A percentile compares a stretch with the other conserved stretches of the same genome.
phyloP scores from a whole-genome alignment of 2,329 filamentous ascomycete species.

The Pyricularia pennisetigena region DNA sequence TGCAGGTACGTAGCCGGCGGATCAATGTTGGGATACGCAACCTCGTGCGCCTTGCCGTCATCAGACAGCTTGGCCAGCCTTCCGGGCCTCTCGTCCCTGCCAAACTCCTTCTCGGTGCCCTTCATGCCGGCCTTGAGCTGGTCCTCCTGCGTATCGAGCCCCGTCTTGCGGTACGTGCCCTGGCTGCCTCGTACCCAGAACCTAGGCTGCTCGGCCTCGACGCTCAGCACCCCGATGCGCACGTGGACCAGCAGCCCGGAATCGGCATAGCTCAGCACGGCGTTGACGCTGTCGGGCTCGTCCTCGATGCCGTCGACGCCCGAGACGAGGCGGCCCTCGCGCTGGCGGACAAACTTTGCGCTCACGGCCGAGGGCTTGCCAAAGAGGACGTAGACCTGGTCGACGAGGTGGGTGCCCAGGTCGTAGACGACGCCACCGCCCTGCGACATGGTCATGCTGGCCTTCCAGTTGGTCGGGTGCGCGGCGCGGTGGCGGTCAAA shows the following conservation, averaged over 20 bases:
- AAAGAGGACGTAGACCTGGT: constrained; percentile 54
- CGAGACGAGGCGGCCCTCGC: constrained; percentile 31
- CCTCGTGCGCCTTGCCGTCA: constrained; percentile 38
- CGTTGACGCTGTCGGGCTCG: constrained; percentile 49
- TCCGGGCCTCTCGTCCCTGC: constrained; percentile 49
- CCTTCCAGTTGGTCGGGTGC: constrained; percentile 55
- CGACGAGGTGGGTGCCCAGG: constrained; percentile 63
- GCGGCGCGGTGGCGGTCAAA: constrained; percentile 65
- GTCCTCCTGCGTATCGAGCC: constrained; percentile 66
- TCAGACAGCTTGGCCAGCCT: constrained; percentile 44
- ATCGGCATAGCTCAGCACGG: constrained; percentile 54
- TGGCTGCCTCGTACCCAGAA: constrained; percentile 70
- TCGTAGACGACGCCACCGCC: constrained; percentile 64
- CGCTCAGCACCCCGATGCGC: constrained; percentile 59
- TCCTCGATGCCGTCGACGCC: constrained; percentile 24
- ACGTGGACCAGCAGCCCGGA: constrained; percentile 55
- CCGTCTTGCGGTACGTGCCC: constrained; percentile 64
- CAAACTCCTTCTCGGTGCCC: constrained; percentile 54
- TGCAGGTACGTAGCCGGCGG: constrained; percentile 57
- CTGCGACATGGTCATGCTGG: constrained; percentile 39
- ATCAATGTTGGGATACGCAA: constrained; percentile 45
- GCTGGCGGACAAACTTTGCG: constrained; percentile 57
- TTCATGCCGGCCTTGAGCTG: constrained; percentile 56
- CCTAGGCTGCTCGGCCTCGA: constrained; percentile 58
- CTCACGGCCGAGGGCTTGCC: constrained; percentile 50